Evolutionary conservation across 2,329 filamentous ascomycete species (phyloP).

Genomic region (Zymoseptoria brevis): DNA sequence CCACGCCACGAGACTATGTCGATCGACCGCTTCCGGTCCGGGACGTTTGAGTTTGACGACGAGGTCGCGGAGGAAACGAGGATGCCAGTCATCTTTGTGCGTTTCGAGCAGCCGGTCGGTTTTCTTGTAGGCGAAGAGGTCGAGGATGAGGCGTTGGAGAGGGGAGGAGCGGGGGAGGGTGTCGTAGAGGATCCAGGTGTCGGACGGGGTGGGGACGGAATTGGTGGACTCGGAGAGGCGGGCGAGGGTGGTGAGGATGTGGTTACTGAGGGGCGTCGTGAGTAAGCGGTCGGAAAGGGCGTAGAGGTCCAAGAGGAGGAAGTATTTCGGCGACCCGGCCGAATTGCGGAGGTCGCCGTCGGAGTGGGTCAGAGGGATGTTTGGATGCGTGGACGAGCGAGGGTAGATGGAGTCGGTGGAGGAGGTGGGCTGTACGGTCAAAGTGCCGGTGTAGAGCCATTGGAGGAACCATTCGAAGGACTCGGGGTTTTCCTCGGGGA

Average conservation of each 20-base stretch:
- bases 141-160: slow-evolving; percentile 37
- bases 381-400: slow-evolving; percentile 1
- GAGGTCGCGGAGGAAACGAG: slow-evolving; percentile 40
- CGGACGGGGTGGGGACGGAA: slow-evolving; percentile 41
- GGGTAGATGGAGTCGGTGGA: slow-evolving; percentile 3
- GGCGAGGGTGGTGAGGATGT: slow-evolving; percentile 36
- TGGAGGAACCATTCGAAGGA: slow-evolving; percentile 44
- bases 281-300: slow-evolving; percentile 40
- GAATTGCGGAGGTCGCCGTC: slow-evolving; percentile 37
- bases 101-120: slow-evolving; percentile 41
- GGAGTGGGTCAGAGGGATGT: slow-evolving; percentile 11
- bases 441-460: slow-evolving; percentile 43
- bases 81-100: slow-evolving; percentile 43
- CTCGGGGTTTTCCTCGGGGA: slow-evolving; percentile 39
- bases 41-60: slow-evolving; percentile 41
- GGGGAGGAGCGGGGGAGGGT: slow-evolving; percentile 33
- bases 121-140: slow-evolving; percentile 47
- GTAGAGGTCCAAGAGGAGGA: slow-evolving; percentile 42
- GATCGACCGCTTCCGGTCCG: slow-evolving; percentile 33
- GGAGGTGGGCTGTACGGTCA: slow-evolving; percentile 20
- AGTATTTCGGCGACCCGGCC: slow-evolving; percentile 43
- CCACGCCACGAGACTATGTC: slow-evolving; percentile 37
- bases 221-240: slow-evolving; percentile 42
- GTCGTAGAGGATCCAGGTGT: slow-evolving; percentile 43
- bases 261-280: slow-evolving; percentile 39